Base-by-base conservation (phyloP, 176 grass and related monocot species). In the Ensete ventricosum region DNA sequence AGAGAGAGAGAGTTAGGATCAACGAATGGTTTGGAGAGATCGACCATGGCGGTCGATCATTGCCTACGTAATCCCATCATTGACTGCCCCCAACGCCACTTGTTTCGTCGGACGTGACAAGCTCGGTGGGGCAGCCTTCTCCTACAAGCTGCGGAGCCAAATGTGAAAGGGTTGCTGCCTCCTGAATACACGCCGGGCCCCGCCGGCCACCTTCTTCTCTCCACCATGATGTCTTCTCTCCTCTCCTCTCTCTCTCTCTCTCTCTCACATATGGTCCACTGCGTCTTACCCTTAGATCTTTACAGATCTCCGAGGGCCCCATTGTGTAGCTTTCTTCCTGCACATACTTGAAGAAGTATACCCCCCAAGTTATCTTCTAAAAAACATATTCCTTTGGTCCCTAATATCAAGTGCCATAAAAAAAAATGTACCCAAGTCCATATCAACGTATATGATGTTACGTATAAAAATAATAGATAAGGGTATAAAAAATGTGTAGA, bases 171-270 rank as follows among this genome's bases (percentile, higher is more conserved):
- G 52, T 69, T 57, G 77, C 77, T 52, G 65, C 52, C 9, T 70
- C 77, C 53, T 27, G 51, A 79, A 71, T 69, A 27, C 77, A 55
- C 76, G n/a, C 22, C 7, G 76, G 76, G 76, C 51, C 76, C 76
- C 76, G 13, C 76, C 20, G 16, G 14, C 21, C 76, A 77, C 62
- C 50, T 64, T 51, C 23, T 19, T 9, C 14, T 17, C 34, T 23
- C 26, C 2, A 3, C 62, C 23, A 25, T 55, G 63, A 54, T 68
- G 60, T 6, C 59, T 63, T 22, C 5, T 22, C 19, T 8, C 19
- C 24, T 25, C 24, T 1, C 21, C 24, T 25, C 24, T 25, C 24
- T 25, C 24, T 25, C 21, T 5, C 21, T 8, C 4, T 22, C 0
- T 63, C 7, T 24, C 8, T 9, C 8, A 6, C 43, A 50, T 69